Conservation (phyloP, 2,329 filamentous ascomycete genomes). For the Furcasterigmium sp. region DNA sequence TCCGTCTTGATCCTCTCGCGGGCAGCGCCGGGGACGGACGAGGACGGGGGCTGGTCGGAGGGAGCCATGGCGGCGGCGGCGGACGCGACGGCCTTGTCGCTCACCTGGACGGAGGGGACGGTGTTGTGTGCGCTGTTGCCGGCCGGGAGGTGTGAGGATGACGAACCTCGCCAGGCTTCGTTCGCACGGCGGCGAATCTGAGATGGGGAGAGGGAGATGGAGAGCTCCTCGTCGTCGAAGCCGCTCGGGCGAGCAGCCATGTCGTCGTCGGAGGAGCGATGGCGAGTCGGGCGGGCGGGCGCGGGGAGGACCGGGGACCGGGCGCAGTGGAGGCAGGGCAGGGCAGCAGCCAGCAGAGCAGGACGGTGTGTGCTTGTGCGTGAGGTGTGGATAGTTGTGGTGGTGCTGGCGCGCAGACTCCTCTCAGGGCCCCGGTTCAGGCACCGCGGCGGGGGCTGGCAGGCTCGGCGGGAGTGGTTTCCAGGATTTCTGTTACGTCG, state of each 20-base stretch:
- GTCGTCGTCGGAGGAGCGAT: conserved; percentile 11
- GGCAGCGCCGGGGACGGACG: conserved; percentile 19
- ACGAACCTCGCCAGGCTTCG: conserved; percentile 22
- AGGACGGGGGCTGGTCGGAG: conserved; percentile 15
- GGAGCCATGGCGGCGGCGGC: conserved; percentile 12
- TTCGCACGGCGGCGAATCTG: conserved; percentile 50
- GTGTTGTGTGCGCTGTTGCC: conserved; percentile 16
- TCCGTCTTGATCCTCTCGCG: conserved; percentile 57
- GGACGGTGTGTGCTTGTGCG: no score
- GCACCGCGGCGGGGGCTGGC: no score
- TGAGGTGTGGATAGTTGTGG: no score
- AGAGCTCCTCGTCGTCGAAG: conserved; percentile 79
- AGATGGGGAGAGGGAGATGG: conserved; percentile 52
- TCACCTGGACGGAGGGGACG: conserved; percentile 9
- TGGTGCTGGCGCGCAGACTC: no score
- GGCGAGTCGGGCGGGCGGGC: conserved; percentile 4
- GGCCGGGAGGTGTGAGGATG: conserved; percentile 22
- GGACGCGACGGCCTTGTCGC: conserved; percentile 9
- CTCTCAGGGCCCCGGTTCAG: no score
- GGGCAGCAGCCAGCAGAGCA: no score
- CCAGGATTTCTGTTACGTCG: no score
- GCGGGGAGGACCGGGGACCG: no score
- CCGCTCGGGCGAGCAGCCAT: conserved; percentile 44
- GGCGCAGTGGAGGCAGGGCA: no score
- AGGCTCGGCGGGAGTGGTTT: no score